Conservation (phyloP, 2,329 filamentous ascomycete genomes). For the Teratosphaeria viscida region DNA sequence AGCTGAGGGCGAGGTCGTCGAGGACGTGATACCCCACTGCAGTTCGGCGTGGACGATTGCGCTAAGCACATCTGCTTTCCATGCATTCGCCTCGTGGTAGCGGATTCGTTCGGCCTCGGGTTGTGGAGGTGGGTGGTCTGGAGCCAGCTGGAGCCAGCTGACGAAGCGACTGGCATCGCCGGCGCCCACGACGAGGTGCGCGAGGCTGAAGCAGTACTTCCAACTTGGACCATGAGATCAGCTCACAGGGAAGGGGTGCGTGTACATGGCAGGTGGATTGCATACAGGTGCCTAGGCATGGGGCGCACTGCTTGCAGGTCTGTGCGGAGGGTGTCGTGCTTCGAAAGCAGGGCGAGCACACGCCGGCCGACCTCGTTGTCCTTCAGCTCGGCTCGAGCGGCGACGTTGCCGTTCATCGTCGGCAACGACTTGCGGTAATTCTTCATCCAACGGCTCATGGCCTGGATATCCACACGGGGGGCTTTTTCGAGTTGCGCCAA, state of each 20-base stretch:
- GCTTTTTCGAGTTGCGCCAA: not conserved
- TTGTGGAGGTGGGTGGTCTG: not conserved
- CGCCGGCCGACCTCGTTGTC: not conserved
- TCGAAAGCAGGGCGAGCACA: not conserved
- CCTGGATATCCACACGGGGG: not conserved
- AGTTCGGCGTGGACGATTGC: not conserved
- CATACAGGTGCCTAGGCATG: not conserved
- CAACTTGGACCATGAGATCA: not conserved
- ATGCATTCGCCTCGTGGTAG: not conserved
- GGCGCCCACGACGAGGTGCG: not conserved
- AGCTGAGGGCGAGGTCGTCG: too few relatives aligned
- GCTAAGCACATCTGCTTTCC: not conserved
- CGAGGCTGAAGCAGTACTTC: not conserved
- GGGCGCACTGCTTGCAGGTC: not conserved
- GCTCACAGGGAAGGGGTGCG: not conserved
- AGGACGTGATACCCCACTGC: not conserved
- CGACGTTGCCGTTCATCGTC: not conserved
- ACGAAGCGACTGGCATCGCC: not conserved
- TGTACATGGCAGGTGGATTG: not conserved
- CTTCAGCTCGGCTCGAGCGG: not conserved
- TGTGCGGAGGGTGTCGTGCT: not conserved
- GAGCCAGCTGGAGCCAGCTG: not conserved
- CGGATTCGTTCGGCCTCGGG: not conserved
- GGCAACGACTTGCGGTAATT: not conserved
- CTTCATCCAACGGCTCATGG: not conserved